Evolutionary conservation across 768 basidiomycete genomes (phyloP), one percentile per base, ranked within the genome.

Genomic region (Roridomyces roridus): DNA sequence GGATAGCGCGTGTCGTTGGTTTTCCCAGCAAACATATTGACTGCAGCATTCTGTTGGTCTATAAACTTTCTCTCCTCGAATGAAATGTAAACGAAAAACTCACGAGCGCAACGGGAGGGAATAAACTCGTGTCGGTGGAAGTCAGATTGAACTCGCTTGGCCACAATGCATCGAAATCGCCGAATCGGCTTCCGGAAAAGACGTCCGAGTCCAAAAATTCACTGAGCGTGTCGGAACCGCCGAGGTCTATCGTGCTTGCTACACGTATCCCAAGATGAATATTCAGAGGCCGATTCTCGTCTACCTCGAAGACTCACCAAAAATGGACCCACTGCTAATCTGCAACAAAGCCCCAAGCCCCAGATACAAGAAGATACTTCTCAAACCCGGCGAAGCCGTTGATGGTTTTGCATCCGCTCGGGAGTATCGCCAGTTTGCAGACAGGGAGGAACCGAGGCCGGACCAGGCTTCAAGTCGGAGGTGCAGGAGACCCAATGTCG

Each of bases 381-480:
- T 48, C n/a, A 53, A 43, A 7, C 42, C 40, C 31, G 51, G 25
- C 29, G 41, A 29, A 6, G 8, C 39, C 4, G 45, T 34, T 34
- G 31, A 34, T 12, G 15, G 26, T 24, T 5, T 47, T 17, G 21
- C 23, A 40, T 34, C 20, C 17, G 53, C 40, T 17, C 45, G 53
- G 26, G 14, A 36, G 34, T 48, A 53, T 15, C 24, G 24, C 51
- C 46, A 47, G 17, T 47, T 47, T 17, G 57, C 51, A 8, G 25
- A 36, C 11, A 53, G 21, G 7, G 57, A 47, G 28, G 51, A 20
- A 21, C 15, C 31, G 17, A 59, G 12, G 28, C 41, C 29, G 11
- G 51, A 53, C 57, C 57, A 59, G 15, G 57, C 37, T 43, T 52
- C 28, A 9, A 59, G 39, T 24, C 57, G 57, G 24, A 59, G 51